phyloP scores from a whole-genome alignment of 192 early-diverging fungal species.

The Dissophora globulifera region DNA sequence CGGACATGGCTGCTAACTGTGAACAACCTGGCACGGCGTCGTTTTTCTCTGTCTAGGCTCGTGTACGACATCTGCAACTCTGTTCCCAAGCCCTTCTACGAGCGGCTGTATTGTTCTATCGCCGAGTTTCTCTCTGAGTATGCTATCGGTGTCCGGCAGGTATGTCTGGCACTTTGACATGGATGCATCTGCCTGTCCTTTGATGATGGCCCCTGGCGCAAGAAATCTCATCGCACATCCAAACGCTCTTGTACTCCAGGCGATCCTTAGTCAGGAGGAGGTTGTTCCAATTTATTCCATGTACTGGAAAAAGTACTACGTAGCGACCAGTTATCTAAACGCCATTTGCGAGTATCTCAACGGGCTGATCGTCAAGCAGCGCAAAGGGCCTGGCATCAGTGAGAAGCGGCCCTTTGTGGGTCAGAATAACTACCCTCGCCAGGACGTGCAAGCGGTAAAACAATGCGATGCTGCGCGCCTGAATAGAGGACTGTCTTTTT shows the following conservation, averaged over 20 bases:
- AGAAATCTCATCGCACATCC: too few species aligned
- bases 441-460: constrained; percentile 75
- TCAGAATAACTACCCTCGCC: constrained; percentile 62
- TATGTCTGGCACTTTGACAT: constrained; percentile 23
- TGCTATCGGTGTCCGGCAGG: constrained; percentile 61
- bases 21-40: too few species aligned
- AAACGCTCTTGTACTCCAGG: constrained; percentile 49
- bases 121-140: constrained; percentile 73
- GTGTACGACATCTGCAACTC: constrained; percentile 87
- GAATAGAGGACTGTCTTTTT: too few species aligned
- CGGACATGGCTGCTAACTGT: too few species aligned
- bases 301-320: constrained; percentile 73
- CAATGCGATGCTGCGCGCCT: too few species aligned
- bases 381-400: constrained; percentile 33
- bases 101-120: constrained; percentile 71
- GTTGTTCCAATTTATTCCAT: constrained; percentile 72
- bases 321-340: constrained; percentile 69
- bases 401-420: constrained; percentile 55
- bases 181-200: too few species aligned
- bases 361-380: constrained; percentile 58
- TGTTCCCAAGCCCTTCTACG: constrained; percentile 74
- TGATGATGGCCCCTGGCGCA: too few species aligned
- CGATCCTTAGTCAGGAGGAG: constrained; percentile 72
- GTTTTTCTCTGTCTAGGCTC: constrained; percentile 56
- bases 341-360: constrained; percentile 80